Conservation (phyloP, 2,329 filamentous ascomycete species). For the Penicillium psychrosexuale region DNA sequence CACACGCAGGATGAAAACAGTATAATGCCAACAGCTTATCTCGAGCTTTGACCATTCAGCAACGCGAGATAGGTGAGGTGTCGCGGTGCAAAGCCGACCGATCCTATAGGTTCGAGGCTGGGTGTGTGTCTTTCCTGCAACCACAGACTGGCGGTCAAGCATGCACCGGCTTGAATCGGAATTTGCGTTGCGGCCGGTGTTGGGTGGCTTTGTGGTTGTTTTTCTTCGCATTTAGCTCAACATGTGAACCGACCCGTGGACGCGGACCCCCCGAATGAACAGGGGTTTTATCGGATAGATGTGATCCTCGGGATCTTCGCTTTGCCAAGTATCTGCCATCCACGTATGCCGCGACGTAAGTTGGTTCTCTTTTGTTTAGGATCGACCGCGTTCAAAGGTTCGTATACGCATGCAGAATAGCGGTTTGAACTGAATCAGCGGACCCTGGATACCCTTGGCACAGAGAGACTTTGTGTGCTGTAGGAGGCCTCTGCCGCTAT, state of each 20-base stretch:
- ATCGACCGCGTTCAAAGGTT: not conserved
- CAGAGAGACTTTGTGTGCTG: too few relatives aligned
- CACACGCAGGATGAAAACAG: not conserved
- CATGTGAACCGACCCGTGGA: not conserved
- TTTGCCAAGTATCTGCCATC: not conserved
- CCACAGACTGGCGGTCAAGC: constrained; percentile 9
- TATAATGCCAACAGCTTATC: constrained; percentile 4
- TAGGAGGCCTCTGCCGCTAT: not conserved
- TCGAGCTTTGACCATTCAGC: not conserved
- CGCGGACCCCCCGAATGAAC: not conserved
- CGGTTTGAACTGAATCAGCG: not conserved
- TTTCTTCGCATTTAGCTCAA: not conserved
- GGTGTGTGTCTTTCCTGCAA: constrained; percentile 2
- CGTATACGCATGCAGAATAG: not conserved
- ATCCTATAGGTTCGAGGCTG: not conserved
- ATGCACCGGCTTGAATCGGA: not conserved
- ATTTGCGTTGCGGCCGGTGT: not conserved
- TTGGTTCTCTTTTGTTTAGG: not conserved
- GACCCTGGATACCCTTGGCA: not conserved
- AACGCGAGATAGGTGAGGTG: not conserved
- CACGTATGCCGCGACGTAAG: not conserved
- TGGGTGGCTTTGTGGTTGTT: not conserved
- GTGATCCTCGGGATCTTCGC: not conserved
- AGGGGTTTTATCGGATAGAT: not conserved
- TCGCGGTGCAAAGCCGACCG: not conserved